Base-by-base conservation (phyloP, 306 rosid genomes). In the Prunus mume region DNA sequence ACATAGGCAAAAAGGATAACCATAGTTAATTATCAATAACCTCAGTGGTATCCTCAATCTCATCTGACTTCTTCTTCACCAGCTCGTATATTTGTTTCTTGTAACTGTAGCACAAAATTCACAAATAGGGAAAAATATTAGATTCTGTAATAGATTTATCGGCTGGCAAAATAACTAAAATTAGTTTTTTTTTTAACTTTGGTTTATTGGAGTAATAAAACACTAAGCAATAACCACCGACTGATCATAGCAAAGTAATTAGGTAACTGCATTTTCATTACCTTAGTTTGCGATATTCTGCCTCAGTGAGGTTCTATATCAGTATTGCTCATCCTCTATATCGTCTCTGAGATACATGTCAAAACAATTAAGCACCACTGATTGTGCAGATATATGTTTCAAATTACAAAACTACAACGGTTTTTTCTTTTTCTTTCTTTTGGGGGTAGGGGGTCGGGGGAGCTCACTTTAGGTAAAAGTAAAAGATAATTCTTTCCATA, bases 301-400 rank as follows among this genome's bases (percentile, higher is more conserved):
- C 81, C 77, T 92, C 97, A 9, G 97, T 78, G 76, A 95, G 87
- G 89, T 88, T 78, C 81, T 92, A 85, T 92, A 95, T 28, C 92
- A 83, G 86, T 95, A 95, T 66, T 92, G 96, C 54, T 95, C 99
- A 63, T 95, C 99, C 85, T 88, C 93, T 83, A 95, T 88, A 60
- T 92, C 97, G 72, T 90, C 99, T 76, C 97, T 91, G 93, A 47
- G 45, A 74, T 61, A 62, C 51, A 75, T 60, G 61, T 52, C 79
- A 79, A 41, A 58, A 28, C 24, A 70, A 32, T 38, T 34, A 72
- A 72, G 7, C 4, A 24, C 24, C 6, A 8, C 3, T 41, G 25
- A 41, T 30, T 28, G 24, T 71, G 24, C 24, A 22, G 24, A 22
- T 22, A 24, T 24, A 24, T 1, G 25, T 24, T 24, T 24, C 25